Evolutionary conservation across 345 rosid species (phyloP).

Genomic region (Brassica cretica): DNA sequence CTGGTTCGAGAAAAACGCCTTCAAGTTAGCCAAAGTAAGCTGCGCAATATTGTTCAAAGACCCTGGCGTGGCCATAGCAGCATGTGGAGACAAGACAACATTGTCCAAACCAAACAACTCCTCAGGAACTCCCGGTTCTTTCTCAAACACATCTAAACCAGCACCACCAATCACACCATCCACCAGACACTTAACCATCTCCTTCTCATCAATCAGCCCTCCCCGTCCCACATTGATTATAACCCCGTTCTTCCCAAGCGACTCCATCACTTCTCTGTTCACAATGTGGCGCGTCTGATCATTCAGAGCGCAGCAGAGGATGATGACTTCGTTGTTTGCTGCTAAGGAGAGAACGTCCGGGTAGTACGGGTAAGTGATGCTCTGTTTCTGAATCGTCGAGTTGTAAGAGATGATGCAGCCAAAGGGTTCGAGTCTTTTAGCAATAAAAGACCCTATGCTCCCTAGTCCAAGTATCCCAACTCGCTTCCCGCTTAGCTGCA

Average conservation of each 20-base stretch:
- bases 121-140: conserved; percentile 61
- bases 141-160: conserved; percentile 81
- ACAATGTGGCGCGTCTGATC: conserved; percentile 32
- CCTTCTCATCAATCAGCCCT: conserved; percentile 42
- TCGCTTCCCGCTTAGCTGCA: conserved; percentile 37
- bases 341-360: conserved; percentile 30
- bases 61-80: conserved; percentile 55
- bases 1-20: conserved; percentile 60
- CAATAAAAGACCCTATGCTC: conserved; percentile 14
- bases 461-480: conserved; percentile 41
- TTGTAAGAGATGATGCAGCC: conserved; percentile 33
- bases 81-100: conserved; percentile 73
- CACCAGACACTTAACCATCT: conserved; percentile 56
- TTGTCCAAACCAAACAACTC: conserved; percentile 58
- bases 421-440: conserved; percentile 36
- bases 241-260: conserved; percentile 32
- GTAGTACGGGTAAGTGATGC: conserved; percentile 2
- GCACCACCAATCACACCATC: conserved; percentile 70
- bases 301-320: conserved; percentile 31
- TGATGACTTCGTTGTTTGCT: conserved; percentile 19
- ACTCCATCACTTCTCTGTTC: conserved; percentile 37
- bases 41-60: conserved; percentile 42
- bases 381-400: conserved; percentile 28
- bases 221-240: conserved; percentile 41
- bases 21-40: conserved; percentile 52